These are phyloP conservation scores for Phyllosticta capitalensis DNA, from an alignment of 2,329 filamentous ascomycete species.

Conservation along the genomic window DNA sequence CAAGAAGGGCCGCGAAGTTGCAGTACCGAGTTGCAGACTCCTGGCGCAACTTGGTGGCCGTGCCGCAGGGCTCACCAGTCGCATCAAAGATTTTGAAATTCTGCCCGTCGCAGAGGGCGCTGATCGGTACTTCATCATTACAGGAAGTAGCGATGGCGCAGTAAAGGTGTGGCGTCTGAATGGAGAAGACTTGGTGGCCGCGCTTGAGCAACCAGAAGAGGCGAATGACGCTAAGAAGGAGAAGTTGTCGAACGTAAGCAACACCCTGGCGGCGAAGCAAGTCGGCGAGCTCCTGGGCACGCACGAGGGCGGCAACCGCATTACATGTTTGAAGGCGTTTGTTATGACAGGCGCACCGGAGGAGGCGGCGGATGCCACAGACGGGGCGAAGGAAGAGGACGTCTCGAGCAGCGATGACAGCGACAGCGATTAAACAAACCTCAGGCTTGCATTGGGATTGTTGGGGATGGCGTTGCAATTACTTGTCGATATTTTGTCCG, in stretches of 20 bases:
- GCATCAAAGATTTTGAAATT: constrained; percentile 83
- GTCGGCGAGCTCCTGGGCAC: constrained; percentile 62
- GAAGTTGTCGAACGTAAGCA: background rate
- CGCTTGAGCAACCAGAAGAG: constrained; percentile 12
- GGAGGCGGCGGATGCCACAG: constrained; percentile 15
- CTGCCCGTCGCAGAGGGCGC: constrained; percentile 37
- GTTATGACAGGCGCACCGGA: constrained; percentile 54
- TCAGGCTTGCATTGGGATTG: background rate
- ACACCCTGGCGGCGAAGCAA: constrained; percentile 22
- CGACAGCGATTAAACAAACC: constrained; percentile 11
- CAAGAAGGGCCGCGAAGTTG: constrained; percentile 36
- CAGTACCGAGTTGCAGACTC: constrained; percentile 51
- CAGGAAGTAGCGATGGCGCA: constrained; percentile 76
- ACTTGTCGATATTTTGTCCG: background rate
- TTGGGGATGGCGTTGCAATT: background rate
- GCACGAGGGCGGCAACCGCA: constrained; percentile 78
- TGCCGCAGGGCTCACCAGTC: constrained; percentile 53
- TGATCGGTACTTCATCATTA: constrained; percentile 47
- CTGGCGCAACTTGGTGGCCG: constrained; percentile 73
- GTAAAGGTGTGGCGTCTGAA: constrained; percentile 66
- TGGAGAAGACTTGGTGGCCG: constrained; percentile 17
- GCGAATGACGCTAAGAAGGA: constrained; percentile 9
- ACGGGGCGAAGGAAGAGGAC: constrained; percentile 12
- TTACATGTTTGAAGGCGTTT: constrained; percentile 82
- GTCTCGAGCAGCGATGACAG: constrained; percentile 11